Conservation (phyloP, 1,284 basidiomycete species). For the Inonotus hispidus region DNA sequence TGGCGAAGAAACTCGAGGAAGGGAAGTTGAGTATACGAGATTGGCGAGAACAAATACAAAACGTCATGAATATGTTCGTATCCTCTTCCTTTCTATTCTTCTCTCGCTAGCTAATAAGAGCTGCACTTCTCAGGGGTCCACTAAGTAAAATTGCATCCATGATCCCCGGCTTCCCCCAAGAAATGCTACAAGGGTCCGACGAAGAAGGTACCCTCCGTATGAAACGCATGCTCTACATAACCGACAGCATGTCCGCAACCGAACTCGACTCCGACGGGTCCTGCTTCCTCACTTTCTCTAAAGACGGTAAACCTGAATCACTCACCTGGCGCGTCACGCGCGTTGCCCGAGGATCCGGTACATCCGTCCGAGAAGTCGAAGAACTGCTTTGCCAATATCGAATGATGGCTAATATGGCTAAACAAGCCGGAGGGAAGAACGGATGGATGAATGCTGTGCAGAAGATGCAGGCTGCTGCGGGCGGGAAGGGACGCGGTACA, state of each 20-base stretch:
- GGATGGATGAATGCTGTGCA: slow-evolving; percentile 88
- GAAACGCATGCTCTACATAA: slow-evolving; percentile 99
- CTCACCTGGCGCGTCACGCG: slow-evolving; percentile 85
- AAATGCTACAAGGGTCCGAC: slow-evolving; percentile 84
- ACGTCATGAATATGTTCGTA: slow-evolving; percentile 93
- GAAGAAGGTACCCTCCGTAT: slow-evolving; percentile 89
- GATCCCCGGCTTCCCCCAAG: slow-evolving; percentile 94
- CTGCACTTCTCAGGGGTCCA: slow-evolving; percentile 66
- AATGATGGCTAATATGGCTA: slow-evolving; percentile 98
- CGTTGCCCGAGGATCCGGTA: slow-evolving; percentile 93
- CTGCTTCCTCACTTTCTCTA: slow-evolving; percentile 78
- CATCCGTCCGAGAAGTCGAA: slow-evolving; percentile 94
- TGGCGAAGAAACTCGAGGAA: slow-evolving; percentile 97
- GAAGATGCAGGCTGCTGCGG: slow-evolving; percentile 84
- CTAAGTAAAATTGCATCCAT: slow-evolving; percentile 98
- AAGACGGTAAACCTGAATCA: slow-evolving; percentile 77
- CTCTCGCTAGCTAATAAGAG: not conserved
- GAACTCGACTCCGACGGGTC: slow-evolving; percentile 97
- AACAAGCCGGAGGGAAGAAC: slow-evolving; percentile 94
- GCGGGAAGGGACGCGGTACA: slow-evolving; percentile 77
- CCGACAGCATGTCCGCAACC: slow-evolving; percentile 91
- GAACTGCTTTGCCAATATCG: slow-evolving; percentile 92
- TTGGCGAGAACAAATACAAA: slow-evolving; percentile 96
- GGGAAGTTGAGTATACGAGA: slow-evolving; percentile 96
- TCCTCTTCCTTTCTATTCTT: not conserved